A percentile compares a stretch with the other conserved stretches of the same genome.
Evolutionary conservation across 176 grass and related monocot species (phyloP).

Genomic region (Triticum dicoccoides): DNA sequence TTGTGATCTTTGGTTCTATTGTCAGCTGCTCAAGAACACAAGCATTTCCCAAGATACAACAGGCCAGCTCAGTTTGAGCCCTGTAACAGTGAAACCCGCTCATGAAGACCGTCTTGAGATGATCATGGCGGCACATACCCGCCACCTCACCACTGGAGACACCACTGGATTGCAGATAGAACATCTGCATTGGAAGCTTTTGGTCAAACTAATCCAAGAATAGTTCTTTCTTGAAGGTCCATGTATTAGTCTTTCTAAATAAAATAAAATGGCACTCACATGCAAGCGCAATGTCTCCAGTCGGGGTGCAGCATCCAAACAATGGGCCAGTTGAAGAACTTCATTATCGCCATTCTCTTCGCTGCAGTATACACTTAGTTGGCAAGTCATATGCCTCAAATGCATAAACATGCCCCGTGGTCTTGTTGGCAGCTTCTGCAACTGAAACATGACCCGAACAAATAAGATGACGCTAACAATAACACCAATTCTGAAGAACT

Average conservation of each 20-base stretch:
- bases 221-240: too few species aligned
- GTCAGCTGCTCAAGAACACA: background rate
- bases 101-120: constrained; percentile 7
- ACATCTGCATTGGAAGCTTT: background rate
- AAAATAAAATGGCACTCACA: background rate
- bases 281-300: too few species aligned
- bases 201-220: background rate
- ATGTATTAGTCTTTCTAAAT: background rate
- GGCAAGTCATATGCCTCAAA: too few species aligned
- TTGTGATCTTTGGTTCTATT: background rate
- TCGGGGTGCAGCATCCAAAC: too few species aligned
- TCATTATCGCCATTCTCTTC: too few species aligned
- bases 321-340: too few species aligned
- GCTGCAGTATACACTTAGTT: too few species aligned
- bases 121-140: background rate
- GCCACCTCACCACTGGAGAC: background rate
- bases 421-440: too few species aligned
- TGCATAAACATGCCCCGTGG: too few species aligned
- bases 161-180: background rate
- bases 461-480: too few species aligned
- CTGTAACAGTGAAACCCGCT: constrained; percentile 15
- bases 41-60: background rate
- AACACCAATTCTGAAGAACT: too few species aligned
- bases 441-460: too few species aligned
- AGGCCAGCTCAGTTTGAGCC: background rate